Percentiles rank a stretch among this genome's conserved stretches.
Evolutionary conservation across 192 early-diverging fungal genomes (phyloP).

Genomic region (Entomortierella beljakovae): DNA sequence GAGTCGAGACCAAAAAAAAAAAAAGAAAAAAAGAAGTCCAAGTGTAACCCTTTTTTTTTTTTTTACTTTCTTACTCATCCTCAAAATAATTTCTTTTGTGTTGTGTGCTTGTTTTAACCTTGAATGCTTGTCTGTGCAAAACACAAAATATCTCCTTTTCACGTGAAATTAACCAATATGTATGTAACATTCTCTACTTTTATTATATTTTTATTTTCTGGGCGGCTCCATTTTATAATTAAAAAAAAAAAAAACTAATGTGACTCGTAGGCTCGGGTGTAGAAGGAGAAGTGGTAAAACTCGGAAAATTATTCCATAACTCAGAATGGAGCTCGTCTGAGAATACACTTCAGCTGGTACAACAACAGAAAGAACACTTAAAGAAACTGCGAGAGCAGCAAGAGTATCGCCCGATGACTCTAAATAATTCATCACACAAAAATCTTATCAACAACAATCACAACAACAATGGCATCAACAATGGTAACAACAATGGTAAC

Average conservation of each 20-base stretch:
- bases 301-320: conserved; percentile 25
- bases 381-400: not conserved
- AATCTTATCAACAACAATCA: not conserved
- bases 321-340: not conserved
- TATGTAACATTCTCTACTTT: not conserved
- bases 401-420: not conserved
- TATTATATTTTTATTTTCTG: not conserved
- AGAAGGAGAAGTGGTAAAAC: conserved; percentile 11
- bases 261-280: conserved; percentile 6
- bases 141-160: no score
- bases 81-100: no score
- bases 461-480: not conserved
- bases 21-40: no score
- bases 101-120: no score
- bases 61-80: no score
- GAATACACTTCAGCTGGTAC: not conserved
- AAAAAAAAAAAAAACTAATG: not conserved
- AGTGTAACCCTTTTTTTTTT: no score
- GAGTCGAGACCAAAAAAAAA: no score
- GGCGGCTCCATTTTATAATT: not conserved
- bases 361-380: not conserved
- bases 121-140: no score
- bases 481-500: not conserved
- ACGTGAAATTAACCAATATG: no score
- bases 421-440: not conserved